phyloP scores from a whole-genome alignment of 306 rosid species.

The Delonix regia region DNA sequence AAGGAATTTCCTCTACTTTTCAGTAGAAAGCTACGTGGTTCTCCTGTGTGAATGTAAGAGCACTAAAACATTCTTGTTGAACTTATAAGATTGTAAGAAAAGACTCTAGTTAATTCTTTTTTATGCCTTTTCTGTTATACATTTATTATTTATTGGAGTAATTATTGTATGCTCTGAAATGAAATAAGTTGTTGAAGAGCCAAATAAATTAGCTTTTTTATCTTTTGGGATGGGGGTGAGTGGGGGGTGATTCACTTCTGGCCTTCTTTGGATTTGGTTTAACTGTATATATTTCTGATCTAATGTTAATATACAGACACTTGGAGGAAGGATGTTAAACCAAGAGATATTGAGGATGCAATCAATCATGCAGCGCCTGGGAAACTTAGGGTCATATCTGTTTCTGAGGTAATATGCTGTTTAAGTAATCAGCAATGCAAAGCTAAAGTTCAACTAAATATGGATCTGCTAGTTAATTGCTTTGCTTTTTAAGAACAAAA shows the following conservation, averaged over 20 bases:
- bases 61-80: constrained; percentile 1
- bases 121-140: background rate
- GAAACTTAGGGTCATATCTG: constrained; percentile 69
- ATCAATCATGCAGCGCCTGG: constrained; percentile 74
- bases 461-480: constrained; percentile 28
- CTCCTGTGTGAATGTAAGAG: background rate
- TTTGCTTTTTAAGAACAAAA: constrained; percentile 9
- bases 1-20: too few species aligned
- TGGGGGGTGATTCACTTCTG: background rate
- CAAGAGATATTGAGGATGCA: constrained; percentile 73
- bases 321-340: constrained; percentile 81
- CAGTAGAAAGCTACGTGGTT: constrained; percentile 20
- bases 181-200: constrained; percentile 1
- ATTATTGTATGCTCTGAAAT: background rate
- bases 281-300: constrained; percentile 26
- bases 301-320: constrained; percentile 57
- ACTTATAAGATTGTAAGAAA: background rate
- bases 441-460: constrained; percentile 27
- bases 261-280: constrained; percentile 16
- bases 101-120: background rate
- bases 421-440: constrained; percentile 28
- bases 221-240: background rate
- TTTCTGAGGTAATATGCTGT: constrained; percentile 62
- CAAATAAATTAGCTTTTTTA: background rate
- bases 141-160: constrained; percentile 21